phyloP scores from a whole-genome alignment of 768 basidiomycete genomes.

The Pleurotus platypus region DNA sequence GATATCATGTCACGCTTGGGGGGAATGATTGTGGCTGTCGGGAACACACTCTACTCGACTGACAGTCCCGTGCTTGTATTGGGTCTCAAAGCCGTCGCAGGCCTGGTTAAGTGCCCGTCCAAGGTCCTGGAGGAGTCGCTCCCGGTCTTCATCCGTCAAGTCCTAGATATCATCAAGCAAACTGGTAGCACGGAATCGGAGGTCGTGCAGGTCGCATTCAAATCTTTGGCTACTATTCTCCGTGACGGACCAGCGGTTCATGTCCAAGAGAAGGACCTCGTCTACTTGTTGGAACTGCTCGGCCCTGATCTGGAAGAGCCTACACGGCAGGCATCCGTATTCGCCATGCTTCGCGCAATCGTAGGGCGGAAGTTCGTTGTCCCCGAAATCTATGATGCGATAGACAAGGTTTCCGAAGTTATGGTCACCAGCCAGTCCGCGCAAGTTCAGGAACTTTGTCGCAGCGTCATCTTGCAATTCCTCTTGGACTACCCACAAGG shows the following conservation, averaged over 20 bases:
- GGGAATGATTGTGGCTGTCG: conserved; percentile 81
- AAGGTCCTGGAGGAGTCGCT: conserved; percentile 70
- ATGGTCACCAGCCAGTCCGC: conserved; percentile 92
- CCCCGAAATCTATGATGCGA: conserved; percentile 94
- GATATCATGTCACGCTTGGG: conserved; percentile 80
- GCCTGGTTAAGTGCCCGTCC: conserved; percentile 81
- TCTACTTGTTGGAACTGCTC: conserved; percentile 82
- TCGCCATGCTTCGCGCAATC: conserved; percentile 86
- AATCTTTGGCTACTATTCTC: conserved; percentile 81
- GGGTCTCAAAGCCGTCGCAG: conserved; percentile 76
- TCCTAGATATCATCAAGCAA: conserved; percentile 76
- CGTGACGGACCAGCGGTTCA: conserved; percentile 82
- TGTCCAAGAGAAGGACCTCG: conserved; percentile 85
- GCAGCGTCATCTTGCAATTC: conserved; percentile 88
- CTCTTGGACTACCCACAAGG: conserved; percentile 97
- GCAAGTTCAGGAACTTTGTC: conserved; percentile 88
- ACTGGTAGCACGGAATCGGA: conserved; percentile 88
- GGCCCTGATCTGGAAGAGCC: conserved; percentile 90
- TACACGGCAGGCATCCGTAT: conserved; percentile 78
- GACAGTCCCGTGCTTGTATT: conserved; percentile 70
- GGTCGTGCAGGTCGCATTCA: conserved; percentile 83
- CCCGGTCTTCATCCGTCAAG: conserved; percentile 81
- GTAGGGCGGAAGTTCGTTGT: conserved; percentile 89
- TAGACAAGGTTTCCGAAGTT: conserved; percentile 89
- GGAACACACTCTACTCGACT: conserved; percentile 88